Base-by-base conservation (phyloP, 2,329 filamentous ascomycete species). In the Colletotrichum karsti region DNA sequence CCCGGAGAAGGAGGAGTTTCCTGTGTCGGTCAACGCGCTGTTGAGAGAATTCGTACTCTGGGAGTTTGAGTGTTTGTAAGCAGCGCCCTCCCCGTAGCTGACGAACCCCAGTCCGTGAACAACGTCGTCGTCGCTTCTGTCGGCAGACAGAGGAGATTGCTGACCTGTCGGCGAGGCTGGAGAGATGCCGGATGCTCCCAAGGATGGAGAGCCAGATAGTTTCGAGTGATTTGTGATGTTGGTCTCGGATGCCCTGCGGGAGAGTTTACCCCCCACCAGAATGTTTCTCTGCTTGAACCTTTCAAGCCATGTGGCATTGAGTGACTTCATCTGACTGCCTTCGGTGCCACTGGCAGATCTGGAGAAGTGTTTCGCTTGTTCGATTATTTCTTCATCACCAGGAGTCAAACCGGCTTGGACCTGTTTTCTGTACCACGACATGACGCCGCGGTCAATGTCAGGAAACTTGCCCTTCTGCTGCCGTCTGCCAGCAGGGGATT, bases 281-380 rank as follows among this genome's bases (percentile, higher is more conserved):
- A 89, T 81, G 77, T 97, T 92, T 82, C 95, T 97, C 77, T 94
- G 90, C 83, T 98, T 97, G 84, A 98, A 98, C 77, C 96, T 97
- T 75, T 97, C 94, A 35, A 98, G 86, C 95, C 95, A 98, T 72
- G 86, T 90, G 30, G 89, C 84, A 72, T 89, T 96, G 71, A 93
- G 88, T 54, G 88, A 88, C 74, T 92, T 93, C 63, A 92, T 80
- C 55, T 93, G 89, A 70, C 87, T 90, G 4, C 90, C 88, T 64
- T 90, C 89, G 26, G 90, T 80, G 44, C 81, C 90, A 35, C 91
- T 92, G 42, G 88, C 90, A 20, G 65, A 62, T n/a, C 57, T 55
- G 12, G 93, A 91, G 77, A 98, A 98, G 70, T 94, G 91, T 55
- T 87, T 87, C 1, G 94, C 94, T 79, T 97, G 94, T 71, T 97